Base-by-base conservation (phyloP, 2,329 filamentous ascomycete genomes). In the Penicillium sp. region DNA sequence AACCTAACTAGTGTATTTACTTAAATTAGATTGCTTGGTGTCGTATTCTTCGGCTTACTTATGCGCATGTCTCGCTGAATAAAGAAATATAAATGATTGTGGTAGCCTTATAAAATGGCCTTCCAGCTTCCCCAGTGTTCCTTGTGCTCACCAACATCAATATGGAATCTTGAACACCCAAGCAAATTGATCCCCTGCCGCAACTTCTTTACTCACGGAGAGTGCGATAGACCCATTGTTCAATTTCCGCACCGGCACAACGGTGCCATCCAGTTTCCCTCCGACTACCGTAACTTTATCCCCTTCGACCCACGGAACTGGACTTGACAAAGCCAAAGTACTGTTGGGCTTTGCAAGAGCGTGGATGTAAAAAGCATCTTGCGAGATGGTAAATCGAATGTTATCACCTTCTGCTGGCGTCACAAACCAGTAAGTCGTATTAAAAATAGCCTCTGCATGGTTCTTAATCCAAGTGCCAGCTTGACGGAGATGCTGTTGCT, bases 401-500 rank as follows among this genome's bases (percentile, higher is more conserved):
- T 61, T 69, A 7, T 73, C 74, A 0, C 79, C 79, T 53, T 83
- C 81, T 17, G 79, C 74, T 0, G 83, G 77, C 5, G 75, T 78
- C 2, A 83, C 72, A 64, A 81, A 80, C 83, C 83, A 85, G 68
- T 85, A 86, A 1, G 81, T 85, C 4, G 85, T 87, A 59, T 84
- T 83, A 69, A 83, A 87, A 22, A 88, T 80, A 1, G 84, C 84
- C 68, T 87, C 84, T 2, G 61, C 80, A 68, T 88, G 84, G 0
- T 65, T 67, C 33, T 79, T 78, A 58, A 88, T 85, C 85, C 85
- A 88, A 1, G 55, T 64, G 0, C 86, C 86, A 0, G 85, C 85
- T 44, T 80, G 78, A 0, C 80, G 76, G 17, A 88, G 72, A 64
- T 82, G 80, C 0, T 76, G 70, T 37, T 79, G 72, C 71, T 86